Percentiles rank a stretch among this genome's conserved stretches.
These are phyloP conservation scores for Apiotrichum gracile DNA, from an alignment of 1,284 basidiomycete genomes.

Conservation along the genomic window DNA sequence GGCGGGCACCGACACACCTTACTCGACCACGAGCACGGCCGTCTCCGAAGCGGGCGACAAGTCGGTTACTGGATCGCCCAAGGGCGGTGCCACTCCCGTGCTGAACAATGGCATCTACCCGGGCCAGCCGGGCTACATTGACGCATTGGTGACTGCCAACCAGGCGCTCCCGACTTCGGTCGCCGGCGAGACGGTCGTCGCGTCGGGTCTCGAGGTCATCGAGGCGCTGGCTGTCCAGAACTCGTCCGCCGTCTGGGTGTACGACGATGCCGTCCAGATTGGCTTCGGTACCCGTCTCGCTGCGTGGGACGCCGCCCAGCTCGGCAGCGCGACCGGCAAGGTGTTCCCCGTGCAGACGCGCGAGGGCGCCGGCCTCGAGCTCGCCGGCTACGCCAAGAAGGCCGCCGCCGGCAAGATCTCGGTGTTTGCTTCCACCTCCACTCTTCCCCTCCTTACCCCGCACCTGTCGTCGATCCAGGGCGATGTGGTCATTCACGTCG, in stretches of 20 bases:
- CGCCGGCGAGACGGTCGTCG: slow-evolving; percentile 38
- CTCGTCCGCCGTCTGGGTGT: slow-evolving; percentile 42
- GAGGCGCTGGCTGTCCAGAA: slow-evolving; percentile 42
- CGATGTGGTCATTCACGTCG: slow-evolving; percentile 71
- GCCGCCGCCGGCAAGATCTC: slow-evolving; percentile 51
- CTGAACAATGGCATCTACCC: slow-evolving; percentile 19
- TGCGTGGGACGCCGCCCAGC: slow-evolving; percentile 19
- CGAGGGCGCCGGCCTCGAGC: slow-evolving; percentile 72
- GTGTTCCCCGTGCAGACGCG: slow-evolving; percentile 75
- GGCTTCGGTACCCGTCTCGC: slow-evolving; percentile 36
- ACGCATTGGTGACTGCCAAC: slow-evolving; percentile 29
- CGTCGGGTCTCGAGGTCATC: slow-evolving; percentile 37
- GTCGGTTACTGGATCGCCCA: slow-evolving; percentile 10
- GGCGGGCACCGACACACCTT: slow-evolving; percentile 32
- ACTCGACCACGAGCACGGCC: slow-evolving; percentile 33
- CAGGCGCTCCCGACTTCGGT: slow-evolving; percentile 29
- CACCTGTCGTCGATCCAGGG: slow-evolving; percentile 61
- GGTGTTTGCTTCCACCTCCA: slow-evolving; percentile 46
- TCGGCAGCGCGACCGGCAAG: slow-evolving; percentile 34
- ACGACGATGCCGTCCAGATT: slow-evolving; percentile 43
- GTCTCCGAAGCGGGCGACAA: slow-evolving; percentile 37
- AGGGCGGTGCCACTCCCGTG: slow-evolving; percentile 20
- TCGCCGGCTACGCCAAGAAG: slow-evolving; percentile 61
- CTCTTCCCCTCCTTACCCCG: slow-evolving; percentile 66
- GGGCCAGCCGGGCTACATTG: slow-evolving; percentile 29